A percentile compares a stretch with the other conserved stretches of the same genome.
Evolutionary conservation across 2,329 filamentous ascomycete genomes (phyloP).

Genomic region (Chrysoporthe austroafricana): DNA sequence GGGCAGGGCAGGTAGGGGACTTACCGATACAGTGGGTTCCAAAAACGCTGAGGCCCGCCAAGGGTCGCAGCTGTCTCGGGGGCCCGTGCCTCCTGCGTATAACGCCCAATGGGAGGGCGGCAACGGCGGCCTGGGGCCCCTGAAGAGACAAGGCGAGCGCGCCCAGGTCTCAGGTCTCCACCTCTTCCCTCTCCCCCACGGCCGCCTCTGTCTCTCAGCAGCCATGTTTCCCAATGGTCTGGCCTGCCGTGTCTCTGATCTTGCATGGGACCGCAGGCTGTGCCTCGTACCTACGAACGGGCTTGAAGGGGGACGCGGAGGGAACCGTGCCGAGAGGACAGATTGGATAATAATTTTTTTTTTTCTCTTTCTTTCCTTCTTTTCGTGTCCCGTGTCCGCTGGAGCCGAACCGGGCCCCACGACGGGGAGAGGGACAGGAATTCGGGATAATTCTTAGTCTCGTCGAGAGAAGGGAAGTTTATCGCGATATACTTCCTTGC

Average conservation of each 20-base stretch:
- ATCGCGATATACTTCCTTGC: background rate
- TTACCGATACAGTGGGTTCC: no score
- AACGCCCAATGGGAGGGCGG: background rate
- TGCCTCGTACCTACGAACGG: background rate
- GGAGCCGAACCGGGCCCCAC: background rate
- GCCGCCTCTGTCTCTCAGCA: background rate
- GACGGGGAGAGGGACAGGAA: background rate
- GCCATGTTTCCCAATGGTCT: background rate
- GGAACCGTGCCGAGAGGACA: no score
- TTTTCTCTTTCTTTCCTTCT: background rate
- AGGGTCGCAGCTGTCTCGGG: background rate
- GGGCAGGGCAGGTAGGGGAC: no score
- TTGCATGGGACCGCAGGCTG: background rate
- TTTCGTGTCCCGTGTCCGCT: background rate
- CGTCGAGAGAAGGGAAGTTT: background rate
- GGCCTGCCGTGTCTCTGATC: background rate
- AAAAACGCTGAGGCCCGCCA: no score
- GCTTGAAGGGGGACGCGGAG: background rate
- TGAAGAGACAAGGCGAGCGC: no score
- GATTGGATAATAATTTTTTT: background rate
- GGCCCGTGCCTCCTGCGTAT: background rate
- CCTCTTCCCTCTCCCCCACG: background rate
- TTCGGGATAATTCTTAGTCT: background rate
- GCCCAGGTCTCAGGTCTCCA: background rate
- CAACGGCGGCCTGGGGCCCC: no score